Evolutionary conservation across 2,329 filamentous ascomycete species (phyloP), one percentile per base, ranked within the genome.

Genomic region (Neofusicoccum umdonicola): DNA sequence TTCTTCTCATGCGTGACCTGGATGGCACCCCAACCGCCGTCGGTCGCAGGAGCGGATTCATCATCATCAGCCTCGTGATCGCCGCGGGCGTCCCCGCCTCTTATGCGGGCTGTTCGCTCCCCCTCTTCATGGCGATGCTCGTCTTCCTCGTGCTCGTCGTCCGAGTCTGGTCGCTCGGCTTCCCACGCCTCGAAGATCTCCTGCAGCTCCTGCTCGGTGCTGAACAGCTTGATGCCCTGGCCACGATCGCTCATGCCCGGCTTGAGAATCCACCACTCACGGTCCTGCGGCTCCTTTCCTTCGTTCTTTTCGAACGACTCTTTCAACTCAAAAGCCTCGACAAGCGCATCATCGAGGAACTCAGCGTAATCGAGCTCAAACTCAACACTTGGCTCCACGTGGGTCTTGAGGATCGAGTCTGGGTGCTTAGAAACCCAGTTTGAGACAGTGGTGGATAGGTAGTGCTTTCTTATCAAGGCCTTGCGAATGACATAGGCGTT

Each of bases 361-460:
- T 99, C 95, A 1, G 93, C 93, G 74, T 95, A 99, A 77, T 99
- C 95, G 7, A 99, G 84, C 78, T 99, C 95, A 70, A 99, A 97
- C 47, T 92, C 87, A 68, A 96, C 91, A 48, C 88, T 88, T 1
- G 89, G 86, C 75, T 92, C 91, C 63, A 96, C 87, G 72, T 95
- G 90, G 1, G 81, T 79, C 65, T 81, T 83, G 12, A 99, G 82
- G 4, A 88, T 77, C 9, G 88, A 92, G 0, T 83, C 77, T 0
- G 94, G 92, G 70, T 95, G 84, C 77, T 99, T 99, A 44, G 89
- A 87, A 4, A 91, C 82, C 92, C 93, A 98, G 73, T 91, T 89
- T 52, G 90, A 85, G 22, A 97, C 86, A 0, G 93, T 97, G 19
- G 88, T 87, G 3, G 90, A 89, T 3, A 99, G 85, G 75, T 95